Base-by-base conservation (phyloP, 768 basidiomycete species). In the Udeniomyces megalosporus region DNA sequence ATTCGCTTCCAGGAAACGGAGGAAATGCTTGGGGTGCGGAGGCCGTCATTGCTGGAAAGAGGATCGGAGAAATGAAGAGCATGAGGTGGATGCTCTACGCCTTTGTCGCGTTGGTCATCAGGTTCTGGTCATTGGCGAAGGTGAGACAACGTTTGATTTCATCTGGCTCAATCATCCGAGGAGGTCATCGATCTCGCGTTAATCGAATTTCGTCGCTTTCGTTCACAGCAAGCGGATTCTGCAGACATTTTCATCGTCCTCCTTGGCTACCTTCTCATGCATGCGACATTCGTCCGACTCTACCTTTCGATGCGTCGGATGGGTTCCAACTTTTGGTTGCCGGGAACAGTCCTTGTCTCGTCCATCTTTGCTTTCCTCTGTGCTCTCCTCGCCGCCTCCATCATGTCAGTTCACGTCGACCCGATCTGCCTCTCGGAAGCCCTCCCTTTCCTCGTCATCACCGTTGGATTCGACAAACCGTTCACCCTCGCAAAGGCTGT, bases 401-500 rank as follows among this genome's bases (percentile, higher is more conserved):
- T 80, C 14, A 78, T 96, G 62, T 78, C 80, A 68, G 88, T 99
- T 62, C 85, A 84, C 22, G 84, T 99, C 68, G 92, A 97, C 72
- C 89, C 90, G 1, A 84, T 97, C 58, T 84, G 84, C 11, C 79
- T 99, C 55, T 89, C 88, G 11, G 95, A 99, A 73, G 93, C 95
- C 0, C 80, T 99, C 0, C 95, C 95, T 0, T 97, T 97, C 82
- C 78, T 97, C 52, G 92, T 99, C 38, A 93, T 93, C 73, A 95
- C 91, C 1, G 83, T 99, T 64, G 93, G 93, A 7, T 99, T 97
- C 73, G 95, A 99, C 75, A 97, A 99, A 73, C 93, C 92, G 0
- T 83, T 93, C 50, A 81, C 88, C 7, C 82, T 99, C 28, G 92
- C 91, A 2, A 80, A 84, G 14, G 85, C 90, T 2, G 87, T 97